phyloP scores from a whole-genome alignment of 345 rosid species.

The Salix viminalis region DNA sequence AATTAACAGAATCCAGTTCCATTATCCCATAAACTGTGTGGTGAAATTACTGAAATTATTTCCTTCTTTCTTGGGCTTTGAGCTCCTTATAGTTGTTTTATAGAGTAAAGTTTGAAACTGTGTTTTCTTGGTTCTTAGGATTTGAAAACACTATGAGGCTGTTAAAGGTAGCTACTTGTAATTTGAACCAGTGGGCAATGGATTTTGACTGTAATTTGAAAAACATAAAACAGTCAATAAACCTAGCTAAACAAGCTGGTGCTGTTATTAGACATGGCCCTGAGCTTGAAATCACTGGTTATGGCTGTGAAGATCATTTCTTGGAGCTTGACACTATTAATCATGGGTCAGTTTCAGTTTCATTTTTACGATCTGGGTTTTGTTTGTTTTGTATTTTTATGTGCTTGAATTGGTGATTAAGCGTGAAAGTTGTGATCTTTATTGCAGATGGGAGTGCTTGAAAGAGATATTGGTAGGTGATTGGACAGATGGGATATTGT shows the following conservation, averaged over 20 bases:
- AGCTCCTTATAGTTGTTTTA: background rate
- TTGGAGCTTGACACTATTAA: conserved; percentile 81
- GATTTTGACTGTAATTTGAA: conserved; percentile 74
- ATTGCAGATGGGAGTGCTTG: conserved; percentile 88
- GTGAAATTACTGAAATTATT: background rate
- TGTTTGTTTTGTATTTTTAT: background rate
- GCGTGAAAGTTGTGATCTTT: background rate
- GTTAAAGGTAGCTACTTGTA: conserved; percentile 78
- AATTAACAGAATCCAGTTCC: background rate
- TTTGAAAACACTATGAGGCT: conserved; percentile 54
- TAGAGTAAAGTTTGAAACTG: background rate
- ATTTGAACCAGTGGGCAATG: conserved; percentile 95
- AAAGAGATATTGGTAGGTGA: conserved; percentile 73
- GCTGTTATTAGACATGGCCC: conserved; percentile 91
- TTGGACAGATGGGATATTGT: conserved; percentile 77
- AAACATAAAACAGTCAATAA: conserved; percentile 74
- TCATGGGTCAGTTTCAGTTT: conserved; percentile 54
- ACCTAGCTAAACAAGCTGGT: conserved; percentile 58
- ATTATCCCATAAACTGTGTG: background rate
- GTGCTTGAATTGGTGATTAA: background rate
- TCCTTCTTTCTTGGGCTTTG: background rate
- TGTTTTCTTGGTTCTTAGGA: background rate
- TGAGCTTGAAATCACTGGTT: conserved; percentile 93
- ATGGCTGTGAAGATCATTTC: conserved; percentile 99
- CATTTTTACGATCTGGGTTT: background rate